A percentile compares a stretch with the other conserved stretches of the same genome.
Conservation (phyloP, 345 rosid species). For the Turritis glabra region DNA sequence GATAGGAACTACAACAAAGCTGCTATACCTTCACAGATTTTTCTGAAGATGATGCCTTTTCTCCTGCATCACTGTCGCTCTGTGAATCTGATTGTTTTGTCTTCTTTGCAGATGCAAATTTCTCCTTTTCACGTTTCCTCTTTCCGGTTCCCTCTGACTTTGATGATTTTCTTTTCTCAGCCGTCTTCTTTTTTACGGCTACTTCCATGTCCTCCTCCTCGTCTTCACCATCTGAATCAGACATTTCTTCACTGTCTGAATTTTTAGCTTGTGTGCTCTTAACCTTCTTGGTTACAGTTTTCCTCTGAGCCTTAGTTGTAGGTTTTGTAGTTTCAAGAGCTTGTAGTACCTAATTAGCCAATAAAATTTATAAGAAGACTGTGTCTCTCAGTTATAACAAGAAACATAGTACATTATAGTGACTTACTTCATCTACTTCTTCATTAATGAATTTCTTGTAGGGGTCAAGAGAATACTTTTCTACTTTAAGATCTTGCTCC, state of each 20-base stretch:
- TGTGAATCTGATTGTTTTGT: conserved; percentile 50
- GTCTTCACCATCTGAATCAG: conserved; percentile 48
- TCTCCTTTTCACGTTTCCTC: conserved; percentile 61
- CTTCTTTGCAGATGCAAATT: conserved; percentile 49
- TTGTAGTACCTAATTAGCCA: conserved; percentile 26
- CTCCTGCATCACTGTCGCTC: conserved; percentile 48
- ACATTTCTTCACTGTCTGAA: conserved; percentile 41
- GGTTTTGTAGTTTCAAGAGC: conserved; percentile 46
- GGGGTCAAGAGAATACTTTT: conserved; percentile 64
- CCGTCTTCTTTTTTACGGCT: conserved; percentile 39
- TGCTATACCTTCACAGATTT: conserved; percentile 52
- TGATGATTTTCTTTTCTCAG: conserved; percentile 56
- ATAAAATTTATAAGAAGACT: not conserved
- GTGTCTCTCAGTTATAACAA: not conserved
- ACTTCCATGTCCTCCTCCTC: conserved; percentile 46
- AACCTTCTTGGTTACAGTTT: conserved; percentile 42
- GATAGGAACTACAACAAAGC: not conserved
- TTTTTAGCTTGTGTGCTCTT: conserved; percentile 44
- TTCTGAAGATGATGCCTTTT: conserved; percentile 27
- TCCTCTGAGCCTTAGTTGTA: conserved; percentile 41
- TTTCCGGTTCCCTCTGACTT: conserved; percentile 55
- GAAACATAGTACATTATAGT: not conserved
- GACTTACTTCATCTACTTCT: conserved; percentile 65
- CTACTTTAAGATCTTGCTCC: conserved; percentile 82
- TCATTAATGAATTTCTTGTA: conserved; percentile 61